phyloP scores from a whole-genome alignment of 768 basidiomycete genomes.

The Phylloporus sp. region DNA sequence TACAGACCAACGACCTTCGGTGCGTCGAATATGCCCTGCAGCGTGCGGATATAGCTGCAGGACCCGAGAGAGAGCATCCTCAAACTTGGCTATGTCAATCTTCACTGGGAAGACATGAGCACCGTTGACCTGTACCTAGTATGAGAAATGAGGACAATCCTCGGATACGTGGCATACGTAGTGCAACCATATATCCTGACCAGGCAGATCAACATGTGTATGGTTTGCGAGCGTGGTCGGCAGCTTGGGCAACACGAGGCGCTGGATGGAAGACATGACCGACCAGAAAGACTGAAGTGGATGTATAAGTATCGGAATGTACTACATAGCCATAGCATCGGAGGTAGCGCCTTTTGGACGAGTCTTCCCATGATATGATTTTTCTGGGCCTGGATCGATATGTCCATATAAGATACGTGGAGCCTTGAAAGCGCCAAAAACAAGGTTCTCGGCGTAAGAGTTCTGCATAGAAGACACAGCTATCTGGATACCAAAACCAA shows the following conservation, averaged over 20 bases:
- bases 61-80: constrained; percentile 20
- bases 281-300: too few species aligned
- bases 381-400: too few species aligned
- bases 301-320: too few species aligned
- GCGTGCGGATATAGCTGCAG: constrained; percentile 25
- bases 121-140: constrained; percentile 7
- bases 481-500: too few species aligned
- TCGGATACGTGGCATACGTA: constrained; percentile 9
- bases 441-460: too few species aligned
- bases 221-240: constrained; percentile 12
- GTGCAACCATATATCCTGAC: constrained; percentile 20
- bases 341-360: too few species aligned
- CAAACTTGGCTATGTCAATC: constrained; percentile 15
- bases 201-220: constrained; percentile 15
- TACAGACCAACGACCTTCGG: constrained; percentile 16
- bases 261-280: constrained; percentile 17
- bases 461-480: too few species aligned
- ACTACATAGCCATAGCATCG: too few species aligned
- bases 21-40: constrained; percentile 18
- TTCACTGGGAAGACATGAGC: constrained; percentile 18
- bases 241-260: constrained; percentile 15
- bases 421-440: too few species aligned
- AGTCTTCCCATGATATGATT: too few species aligned
- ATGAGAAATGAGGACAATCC: constrained; percentile 2
- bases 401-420: too few species aligned